phyloP scores from a whole-genome alignment of 139 green algal genomes.

The Coelastrella sp. region DNA sequence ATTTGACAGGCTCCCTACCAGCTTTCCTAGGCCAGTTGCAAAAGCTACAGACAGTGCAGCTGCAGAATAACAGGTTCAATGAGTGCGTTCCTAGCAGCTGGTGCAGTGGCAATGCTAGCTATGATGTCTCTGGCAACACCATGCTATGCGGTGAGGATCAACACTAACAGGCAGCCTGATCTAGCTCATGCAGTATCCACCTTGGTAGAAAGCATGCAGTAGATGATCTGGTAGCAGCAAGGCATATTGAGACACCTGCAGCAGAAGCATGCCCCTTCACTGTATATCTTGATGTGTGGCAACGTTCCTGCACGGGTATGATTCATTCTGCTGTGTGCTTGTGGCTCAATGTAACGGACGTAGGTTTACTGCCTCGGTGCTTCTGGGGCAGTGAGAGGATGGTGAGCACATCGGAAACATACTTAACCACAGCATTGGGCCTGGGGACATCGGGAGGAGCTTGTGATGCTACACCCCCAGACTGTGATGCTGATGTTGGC shows the following conservation, averaged over 20 bases:
- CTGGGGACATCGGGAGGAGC: background rate
- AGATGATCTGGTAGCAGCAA: no score
- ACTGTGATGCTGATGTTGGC: constrained; percentile 31
- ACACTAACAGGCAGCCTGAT: background rate
- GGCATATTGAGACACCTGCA: no score
- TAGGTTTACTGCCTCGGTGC: constrained; percentile 10
- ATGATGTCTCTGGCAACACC: constrained; percentile 26
- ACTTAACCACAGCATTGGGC: constrained; percentile 12
- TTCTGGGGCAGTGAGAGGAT: background rate
- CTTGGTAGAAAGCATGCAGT: no score
- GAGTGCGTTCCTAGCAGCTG: constrained; percentile 27
- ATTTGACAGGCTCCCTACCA: constrained; percentile 26
- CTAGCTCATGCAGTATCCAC: no score
- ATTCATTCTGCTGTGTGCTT: no score
- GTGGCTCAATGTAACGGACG: no score
- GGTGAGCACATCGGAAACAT: constrained; percentile 31
- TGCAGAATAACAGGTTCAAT: constrained; percentile 35
- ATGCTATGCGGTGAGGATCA: constrained; percentile 48
- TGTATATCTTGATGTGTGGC: no score
- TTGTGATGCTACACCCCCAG: constrained; percentile 40
- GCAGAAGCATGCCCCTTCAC: no score
- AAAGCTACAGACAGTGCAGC: constrained; percentile 1
- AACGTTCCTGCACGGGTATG: no score
- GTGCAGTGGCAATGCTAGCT: constrained; percentile 40
- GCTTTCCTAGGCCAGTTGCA: constrained; percentile 5